Conservation (phyloP, 805 yeast genomes). For the Wickerhamiella sergipiensis region DNA sequence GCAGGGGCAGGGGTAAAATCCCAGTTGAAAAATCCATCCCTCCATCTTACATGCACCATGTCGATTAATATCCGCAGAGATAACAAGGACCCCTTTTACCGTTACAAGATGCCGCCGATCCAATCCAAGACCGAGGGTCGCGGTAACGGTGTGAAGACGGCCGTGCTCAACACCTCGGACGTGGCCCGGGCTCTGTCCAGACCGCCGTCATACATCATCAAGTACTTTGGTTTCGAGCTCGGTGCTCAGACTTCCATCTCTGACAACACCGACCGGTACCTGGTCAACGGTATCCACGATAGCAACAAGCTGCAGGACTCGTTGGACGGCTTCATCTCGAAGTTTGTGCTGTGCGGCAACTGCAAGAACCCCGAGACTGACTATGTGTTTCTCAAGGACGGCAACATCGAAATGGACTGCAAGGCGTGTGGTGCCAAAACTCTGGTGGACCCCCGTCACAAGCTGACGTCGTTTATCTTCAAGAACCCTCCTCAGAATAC, state of each 20-base stretch:
- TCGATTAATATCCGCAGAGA: constrained; percentile 86
- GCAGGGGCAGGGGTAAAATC: not conserved
- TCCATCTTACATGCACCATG: constrained; percentile 7
- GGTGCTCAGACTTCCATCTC: constrained; percentile 89
- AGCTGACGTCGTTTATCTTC: constrained; percentile 70
- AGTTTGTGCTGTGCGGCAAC: constrained; percentile 82
- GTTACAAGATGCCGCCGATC: constrained; percentile 98
- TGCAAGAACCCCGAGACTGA: constrained; percentile 98
- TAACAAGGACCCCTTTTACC: constrained; percentile 95
- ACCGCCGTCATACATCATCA: constrained; percentile 83
- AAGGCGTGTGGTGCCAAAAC: constrained; percentile 95
- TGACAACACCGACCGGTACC: constrained; percentile 69
- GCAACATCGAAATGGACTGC: constrained; percentile 75
- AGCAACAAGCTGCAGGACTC: constrained; percentile 82
- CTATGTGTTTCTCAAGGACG: constrained; percentile 63
- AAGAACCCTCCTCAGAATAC: constrained; percentile 62
- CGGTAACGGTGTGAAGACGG: constrained; percentile 98
- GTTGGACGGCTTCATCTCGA: constrained; percentile 84
- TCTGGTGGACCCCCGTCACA: constrained; percentile 70
- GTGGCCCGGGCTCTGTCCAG: constrained; percentile 91
- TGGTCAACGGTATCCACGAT: constrained; percentile 92
- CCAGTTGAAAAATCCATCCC: not conserved
- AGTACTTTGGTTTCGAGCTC: constrained; percentile 89
- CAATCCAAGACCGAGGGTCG: constrained; percentile 96
- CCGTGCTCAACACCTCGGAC: constrained; percentile 76